phyloP scores from a whole-genome alignment of 1,139 yeast species.

The Debaryomyces nepalensis region DNA sequence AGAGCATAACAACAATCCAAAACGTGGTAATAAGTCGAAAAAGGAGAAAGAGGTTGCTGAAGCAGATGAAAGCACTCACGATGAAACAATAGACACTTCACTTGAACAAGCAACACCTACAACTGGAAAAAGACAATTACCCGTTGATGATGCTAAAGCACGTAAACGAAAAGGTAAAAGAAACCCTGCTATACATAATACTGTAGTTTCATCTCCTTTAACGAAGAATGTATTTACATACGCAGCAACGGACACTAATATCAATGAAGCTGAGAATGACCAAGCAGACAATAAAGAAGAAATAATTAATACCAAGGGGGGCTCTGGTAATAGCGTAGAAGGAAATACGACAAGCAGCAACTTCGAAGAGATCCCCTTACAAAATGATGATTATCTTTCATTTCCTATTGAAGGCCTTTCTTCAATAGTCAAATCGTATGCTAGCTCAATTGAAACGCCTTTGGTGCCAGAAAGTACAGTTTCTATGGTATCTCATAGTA shows the following conservation, averaged over 20 bases:
- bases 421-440: slow-evolving; percentile 18
- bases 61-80: slow-evolving; percentile 18
- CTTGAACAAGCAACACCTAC: slow-evolving; percentile 11
- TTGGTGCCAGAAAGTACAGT: slow-evolving; percentile 19
- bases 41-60: slow-evolving; percentile 29
- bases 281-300: background rate
- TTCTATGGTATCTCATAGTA: slow-evolving; percentile 28
- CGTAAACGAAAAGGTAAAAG: slow-evolving; percentile 17
- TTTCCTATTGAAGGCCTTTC: slow-evolving; percentile 30
- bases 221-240: slow-evolving; percentile 20
- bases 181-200: slow-evolving; percentile 15
- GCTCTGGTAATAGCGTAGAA: background rate
- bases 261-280: slow-evolving; percentile 2
- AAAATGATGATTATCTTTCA: slow-evolving; percentile 18
- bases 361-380: slow-evolving; percentile 4
- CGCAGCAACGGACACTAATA: slow-evolving; percentile 5
- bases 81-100: slow-evolving; percentile 11
- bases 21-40: slow-evolving; percentile 39
- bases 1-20: slow-evolving; percentile 40
- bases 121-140: slow-evolving; percentile 17
- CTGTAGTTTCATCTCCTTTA: slow-evolving; percentile 24
- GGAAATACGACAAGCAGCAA: background rate
- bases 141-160: slow-evolving; percentile 15
- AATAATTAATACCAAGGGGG: background rate
- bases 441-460: slow-evolving; percentile 14